Evolutionary conservation across 768 basidiomycete species (phyloP), one percentile per base, ranked within the genome.

Genomic region (Phlegmacium glaucopus): DNA sequence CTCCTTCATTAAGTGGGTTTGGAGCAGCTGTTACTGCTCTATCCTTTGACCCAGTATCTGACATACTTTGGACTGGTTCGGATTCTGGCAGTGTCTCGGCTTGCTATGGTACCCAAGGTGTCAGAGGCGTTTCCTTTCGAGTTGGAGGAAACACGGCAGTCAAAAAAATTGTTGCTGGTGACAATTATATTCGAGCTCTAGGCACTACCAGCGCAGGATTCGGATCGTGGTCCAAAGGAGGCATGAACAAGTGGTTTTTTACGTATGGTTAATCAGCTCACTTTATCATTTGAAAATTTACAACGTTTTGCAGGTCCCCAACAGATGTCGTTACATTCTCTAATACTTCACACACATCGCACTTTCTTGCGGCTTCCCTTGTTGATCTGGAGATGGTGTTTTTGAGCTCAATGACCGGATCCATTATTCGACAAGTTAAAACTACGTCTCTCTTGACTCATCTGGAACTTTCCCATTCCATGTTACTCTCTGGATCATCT

Each of bases 1-100:
- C 51, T 16, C 41, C 53, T 18, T 44, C 56, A 29, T 26, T 56
- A 47, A 48, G 46, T 50, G 56, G 57, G 18, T 75, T 70, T 52
- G 63, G 62, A 25, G 77, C 80, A 56, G 77, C 85, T 18, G 74
- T 88, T 40, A 85, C 88, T 17, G 80, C 90, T 0, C 74, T 96
- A 47, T 80, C 85, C 0, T 94, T 98, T 63, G 95, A 99, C 66
- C 87, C 92, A 7, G 84, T 88, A 16, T 90, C 91, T 0, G 94
- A 97, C 64, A 80, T 86, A 6, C 70, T 99, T 29, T 96, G 94
- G 93, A 72, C 85, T 39, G 94, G 94, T 26, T 75, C 79, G 8
- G 80, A 82, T 48, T 68, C 78, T 25, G 94, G 95, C 3, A 71
- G 72, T 47, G 76, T 96, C 50, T 63, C 75, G 34, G 85, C 87